Base-by-base conservation (phyloP, 164 flowering plant species). In the Macadamia tetraphylla region DNA sequence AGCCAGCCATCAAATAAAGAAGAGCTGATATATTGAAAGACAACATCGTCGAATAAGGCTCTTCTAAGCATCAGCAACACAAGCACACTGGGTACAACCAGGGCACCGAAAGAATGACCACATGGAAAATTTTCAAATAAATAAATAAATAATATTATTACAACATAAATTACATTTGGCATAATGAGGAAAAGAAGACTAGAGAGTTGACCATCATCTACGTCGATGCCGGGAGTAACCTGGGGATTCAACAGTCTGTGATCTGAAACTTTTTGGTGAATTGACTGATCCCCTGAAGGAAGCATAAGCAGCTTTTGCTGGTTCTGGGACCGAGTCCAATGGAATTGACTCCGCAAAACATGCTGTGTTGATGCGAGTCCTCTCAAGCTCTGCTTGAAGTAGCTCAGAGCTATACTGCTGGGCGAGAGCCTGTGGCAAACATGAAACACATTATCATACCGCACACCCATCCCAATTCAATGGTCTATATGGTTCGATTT, bases 351-450 rank as follows among this genome's bases (percentile, higher is more conserved):
- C 99, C 59, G 74, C 85, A 78, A 92, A 94, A 76, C 99, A 94
- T 62, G 98, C 91, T 2, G 96, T 84, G 73, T 95, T 95, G 43
- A 95, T 76, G 6, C 93, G 91, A 46, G 99, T 95, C 75, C 96
- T 82, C 76, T 92, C 97, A 2, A 92, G 91, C 75, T 92, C 99
- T 18, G 78, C 62, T 73, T 89, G 91, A 63, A 95, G 97, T 62
- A 95, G 81, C 65, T 95, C 99, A 1, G 93, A 71, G 70, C 94
- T 85, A 69, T 73, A 92, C 74, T 92, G 98, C 81, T 95, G 97
- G 6, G 97, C 94, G 55, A 89, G 92, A 60, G 96, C 97, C 99
- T 92, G 83, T 29, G 60, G 58, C 52, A 74, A 58, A 32, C 44
- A 71, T 18, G 52, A 60, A 42, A n/a, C 46, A 53, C 31, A 49